Percentiles rank a stretch among this genome's conserved stretches.
Conservation (phyloP, 768 basidiomycete species). For the Mycena indigotica region DNA sequence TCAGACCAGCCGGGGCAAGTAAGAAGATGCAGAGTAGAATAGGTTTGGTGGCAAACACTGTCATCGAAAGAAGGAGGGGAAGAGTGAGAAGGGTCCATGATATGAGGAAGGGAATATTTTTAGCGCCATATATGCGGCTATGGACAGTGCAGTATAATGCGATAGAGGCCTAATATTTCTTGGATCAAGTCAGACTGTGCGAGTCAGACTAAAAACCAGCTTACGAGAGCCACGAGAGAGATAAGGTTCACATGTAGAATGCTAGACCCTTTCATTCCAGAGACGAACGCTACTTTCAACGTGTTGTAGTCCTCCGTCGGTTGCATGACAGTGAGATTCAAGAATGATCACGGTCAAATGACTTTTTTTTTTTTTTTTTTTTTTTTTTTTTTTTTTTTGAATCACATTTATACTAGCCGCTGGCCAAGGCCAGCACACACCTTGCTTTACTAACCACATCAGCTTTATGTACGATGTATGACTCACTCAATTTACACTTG, state of each 20-base stretch:
- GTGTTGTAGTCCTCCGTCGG: constrained; percentile 53
- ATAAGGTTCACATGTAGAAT: constrained; percentile 66
- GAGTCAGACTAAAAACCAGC: not conserved
- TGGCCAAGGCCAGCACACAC: too few species aligned
- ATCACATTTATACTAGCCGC: too few species aligned
- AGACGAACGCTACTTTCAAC: constrained; percentile 75
- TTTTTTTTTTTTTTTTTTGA: too few species aligned
- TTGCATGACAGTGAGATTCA: too few species aligned
- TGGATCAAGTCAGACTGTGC: not conserved
- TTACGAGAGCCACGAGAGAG: constrained; percentile 58
- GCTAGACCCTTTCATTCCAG: constrained; percentile 62
- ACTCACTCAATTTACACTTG: too few species aligned
- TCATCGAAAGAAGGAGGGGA: constrained; percentile 83
- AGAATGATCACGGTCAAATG: constrained; percentile 76
- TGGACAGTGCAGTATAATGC: constrained; percentile 63
- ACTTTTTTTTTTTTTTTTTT: too few species aligned
- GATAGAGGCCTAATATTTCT: constrained; percentile 61
- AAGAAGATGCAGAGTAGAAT: constrained; percentile 52
- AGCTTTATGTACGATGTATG: too few species aligned
- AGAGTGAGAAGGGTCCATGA: constrained; percentile 71
- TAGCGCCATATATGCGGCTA: constrained; percentile 47
- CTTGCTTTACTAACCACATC: too few species aligned
- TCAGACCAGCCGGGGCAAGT: constrained; percentile 44
- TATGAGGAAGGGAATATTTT: constrained; percentile 38
- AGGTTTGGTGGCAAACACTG: constrained; percentile 67